Base-by-base conservation (phyloP, 768 basidiomycete species). In the Trametopsis cervina region DNA sequence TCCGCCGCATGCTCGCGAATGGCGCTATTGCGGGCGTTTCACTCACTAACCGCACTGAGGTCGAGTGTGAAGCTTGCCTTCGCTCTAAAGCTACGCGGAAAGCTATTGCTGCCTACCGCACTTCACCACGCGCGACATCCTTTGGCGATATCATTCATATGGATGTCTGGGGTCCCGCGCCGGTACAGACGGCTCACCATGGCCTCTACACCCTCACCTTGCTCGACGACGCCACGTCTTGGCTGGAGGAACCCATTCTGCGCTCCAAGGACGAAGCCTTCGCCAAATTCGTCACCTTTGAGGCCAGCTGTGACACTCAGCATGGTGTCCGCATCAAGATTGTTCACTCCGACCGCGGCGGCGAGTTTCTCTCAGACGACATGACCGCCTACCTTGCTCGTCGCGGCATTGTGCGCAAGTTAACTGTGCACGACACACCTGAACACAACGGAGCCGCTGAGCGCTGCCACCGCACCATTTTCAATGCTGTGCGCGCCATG, bases 391-490 rank as follows among this genome's bases (percentile, higher is more conserved):
- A 52, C 42, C 49, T 61, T 4, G 24, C 53, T 5, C 2, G 17
- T 0, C 17, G 49, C 3, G 65, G 65, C 0, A 61, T 44, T 0
- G 44, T 22, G 5, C 54, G 43, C 24, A 18, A 44, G 35, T 25
- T 43, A 1, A 60, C 59, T 15, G 52, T 54, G 2, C 57, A 55
- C 18, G 44, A 59, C 41, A 60, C 62, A 1, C 58, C 56, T 6
- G 41, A 55, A 21, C 62, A 63, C 11, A 62, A 63, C 37, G 59
- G 63, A 3, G 48, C 57, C 13, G 51, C 61, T 0, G 54, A 63
- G 39, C 53, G 54, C 3, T 21, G 37, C 5, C 49, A 51, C 38
- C 53, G 38, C 2, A 59, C 53, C 3, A 33, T 57, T 18, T 15
- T 56, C 10, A 45, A 45, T 21, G 4, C 23, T 22, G 36, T 22